phyloP scores from a whole-genome alignment of 129 eudicot genomes.

The Kitagawia praeruptora region DNA sequence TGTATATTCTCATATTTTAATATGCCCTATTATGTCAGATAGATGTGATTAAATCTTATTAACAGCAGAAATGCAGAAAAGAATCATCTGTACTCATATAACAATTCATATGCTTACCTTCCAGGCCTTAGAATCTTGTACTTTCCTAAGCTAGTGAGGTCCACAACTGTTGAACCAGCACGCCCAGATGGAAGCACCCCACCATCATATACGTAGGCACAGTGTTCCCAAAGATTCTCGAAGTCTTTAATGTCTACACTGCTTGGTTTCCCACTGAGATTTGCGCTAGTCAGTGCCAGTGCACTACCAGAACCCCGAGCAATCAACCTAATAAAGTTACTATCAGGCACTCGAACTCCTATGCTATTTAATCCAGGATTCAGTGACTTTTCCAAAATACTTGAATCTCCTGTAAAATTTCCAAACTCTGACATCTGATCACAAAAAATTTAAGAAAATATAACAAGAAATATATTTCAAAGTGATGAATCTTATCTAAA shows the following conservation, averaged over 20 bases:
- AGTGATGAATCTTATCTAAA: not conserved
- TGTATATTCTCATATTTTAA: not conserved
- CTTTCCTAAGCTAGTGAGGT: slow-evolving; percentile 57
- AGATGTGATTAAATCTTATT: not conserved
- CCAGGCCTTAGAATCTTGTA: slow-evolving; percentile 84
- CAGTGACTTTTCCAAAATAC: slow-evolving; percentile 81
- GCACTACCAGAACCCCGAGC: slow-evolving; percentile 82
- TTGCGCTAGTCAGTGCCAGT: slow-evolving; percentile 95
- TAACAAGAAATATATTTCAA: not conserved
- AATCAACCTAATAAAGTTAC: slow-evolving; percentile 61
- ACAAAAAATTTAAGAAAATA: not conserved
- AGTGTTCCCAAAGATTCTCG: slow-evolving; percentile 71
- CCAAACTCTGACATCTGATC: slow-evolving; percentile 1
- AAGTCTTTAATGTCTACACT: slow-evolving; percentile 77
- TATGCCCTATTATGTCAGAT: not conserved
- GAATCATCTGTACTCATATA: not conserved
- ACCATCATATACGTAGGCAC: slow-evolving; percentile 69
- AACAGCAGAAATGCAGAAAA: not conserved
- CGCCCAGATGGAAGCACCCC: slow-evolving; percentile 93
- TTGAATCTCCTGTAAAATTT: slow-evolving; percentile 61
- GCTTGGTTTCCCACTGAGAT: slow-evolving; percentile 85
- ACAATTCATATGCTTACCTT: slow-evolving; percentile 41
- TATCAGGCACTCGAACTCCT: slow-evolving; percentile 91
- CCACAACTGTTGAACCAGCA: slow-evolving; percentile 90
- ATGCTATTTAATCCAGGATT: slow-evolving; percentile 81